Evolutionary conservation across 768 basidiomycete species (phyloP).

Genomic region (Rhizopogon rudus): DNA sequence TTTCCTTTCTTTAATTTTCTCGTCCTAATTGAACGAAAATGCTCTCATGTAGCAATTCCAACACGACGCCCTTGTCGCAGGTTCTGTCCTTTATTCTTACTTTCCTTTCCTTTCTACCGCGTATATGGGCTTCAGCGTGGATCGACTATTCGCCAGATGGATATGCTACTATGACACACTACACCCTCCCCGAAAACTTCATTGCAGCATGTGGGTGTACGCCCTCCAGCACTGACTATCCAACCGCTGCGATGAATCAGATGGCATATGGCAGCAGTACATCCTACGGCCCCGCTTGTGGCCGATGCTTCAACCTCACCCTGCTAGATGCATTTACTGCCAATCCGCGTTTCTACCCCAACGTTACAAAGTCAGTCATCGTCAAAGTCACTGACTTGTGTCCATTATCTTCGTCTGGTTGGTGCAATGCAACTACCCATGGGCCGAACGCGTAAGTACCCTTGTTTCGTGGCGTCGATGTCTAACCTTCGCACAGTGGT

Average conservation of each 20-base stretch:
- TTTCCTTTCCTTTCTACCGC: constrained; percentile 21
- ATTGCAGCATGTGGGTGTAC: constrained; percentile 78
- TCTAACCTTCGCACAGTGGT: constrained; percentile 37
- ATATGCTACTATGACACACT: constrained; percentile 76
- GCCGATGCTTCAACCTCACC: constrained; percentile 75
- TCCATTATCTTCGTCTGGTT: constrained; percentile 54
- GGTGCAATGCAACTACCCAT: constrained; percentile 64
- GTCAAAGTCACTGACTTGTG: constrained; percentile 82
- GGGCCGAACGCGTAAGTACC: constrained; percentile 59
- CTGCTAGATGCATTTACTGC: constrained; percentile 63
- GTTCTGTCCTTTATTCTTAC: constrained; percentile 16
- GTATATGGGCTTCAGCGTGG: constrained; percentile 39
- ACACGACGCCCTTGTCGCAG: constrained; percentile 4
- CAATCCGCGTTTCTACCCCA: constrained; percentile 66
- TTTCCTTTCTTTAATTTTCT: constrained; percentile 8
- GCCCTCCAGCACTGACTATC: constrained; percentile 56
- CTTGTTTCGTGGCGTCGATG: not conserved
- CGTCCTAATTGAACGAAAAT: constrained; percentile 13
- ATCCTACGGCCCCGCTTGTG: constrained; percentile 72
- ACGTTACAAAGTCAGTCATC: constrained; percentile 53
- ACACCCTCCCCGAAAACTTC: constrained; percentile 39
- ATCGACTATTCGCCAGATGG: constrained; percentile 60
- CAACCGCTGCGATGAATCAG: constrained; percentile 76
- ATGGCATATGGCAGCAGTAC: constrained; percentile 74
- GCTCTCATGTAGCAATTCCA: constrained; percentile 2